Conservation (phyloP, 1,139 yeast species). For the Yamadazyma jaroonii region DNA sequence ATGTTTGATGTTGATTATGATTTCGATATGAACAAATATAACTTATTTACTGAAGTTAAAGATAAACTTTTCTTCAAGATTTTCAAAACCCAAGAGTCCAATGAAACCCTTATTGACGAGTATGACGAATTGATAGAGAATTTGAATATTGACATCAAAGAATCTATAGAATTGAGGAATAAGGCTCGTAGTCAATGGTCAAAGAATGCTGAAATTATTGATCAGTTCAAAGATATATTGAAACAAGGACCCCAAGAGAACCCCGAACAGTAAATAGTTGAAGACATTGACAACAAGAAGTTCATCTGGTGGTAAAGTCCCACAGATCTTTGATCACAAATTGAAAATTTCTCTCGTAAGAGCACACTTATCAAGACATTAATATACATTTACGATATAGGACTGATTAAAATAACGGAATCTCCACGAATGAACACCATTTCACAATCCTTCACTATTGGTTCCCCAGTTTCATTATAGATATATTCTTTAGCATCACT, state of each 20-base stretch:
- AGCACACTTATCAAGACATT: no score
- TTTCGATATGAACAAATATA: conserved; percentile 12
- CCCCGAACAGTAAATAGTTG: no score
- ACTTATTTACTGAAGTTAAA: conserved; percentile 13
- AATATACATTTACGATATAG: conserved; percentile 12
- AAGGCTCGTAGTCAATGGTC: conserved; percentile 36
- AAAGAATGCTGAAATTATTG: conserved; percentile 31
- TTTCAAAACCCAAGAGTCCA: conserved; percentile 9
- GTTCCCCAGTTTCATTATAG: conserved; percentile 51
- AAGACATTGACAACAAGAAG: no score
- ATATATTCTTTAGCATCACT: conserved; percentile 91
- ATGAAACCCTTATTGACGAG: conserved; percentile 18
- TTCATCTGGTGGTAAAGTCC: no score
- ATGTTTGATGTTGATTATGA: conserved; percentile 11
- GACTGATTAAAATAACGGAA: conserved; percentile 78
- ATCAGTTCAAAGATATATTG: conserved; percentile 20
- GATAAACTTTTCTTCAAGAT: conserved; percentile 19
- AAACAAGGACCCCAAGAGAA: no score
- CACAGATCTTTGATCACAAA: no score
- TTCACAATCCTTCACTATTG: conserved; percentile 60
- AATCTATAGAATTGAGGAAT: conserved; percentile 28
- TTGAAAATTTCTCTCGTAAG: no score
- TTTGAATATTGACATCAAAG: conserved; percentile 24
- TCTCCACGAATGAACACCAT: conserved; percentile 97
- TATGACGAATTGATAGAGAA: conserved; percentile 31